Evolutionary conservation across 345 rosid genomes (phyloP).

Genomic region (Salix purpurea): DNA sequence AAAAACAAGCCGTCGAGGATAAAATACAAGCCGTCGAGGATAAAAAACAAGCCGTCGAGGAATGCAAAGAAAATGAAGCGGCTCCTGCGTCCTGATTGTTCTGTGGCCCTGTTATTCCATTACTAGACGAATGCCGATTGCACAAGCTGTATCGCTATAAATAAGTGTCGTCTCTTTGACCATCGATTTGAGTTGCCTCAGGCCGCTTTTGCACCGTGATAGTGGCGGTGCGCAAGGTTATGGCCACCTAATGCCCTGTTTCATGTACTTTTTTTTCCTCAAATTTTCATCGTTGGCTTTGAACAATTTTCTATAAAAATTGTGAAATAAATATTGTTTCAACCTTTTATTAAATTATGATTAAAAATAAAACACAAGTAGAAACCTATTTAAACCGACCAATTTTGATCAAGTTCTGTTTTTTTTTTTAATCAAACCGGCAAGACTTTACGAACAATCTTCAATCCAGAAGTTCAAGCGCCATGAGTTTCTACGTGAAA

Average conservation of each 20-base stretch:
- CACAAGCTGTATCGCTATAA: background rate
- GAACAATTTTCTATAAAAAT: no score
- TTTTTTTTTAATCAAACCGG: no score
- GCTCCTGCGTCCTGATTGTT: background rate
- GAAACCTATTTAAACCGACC: no score
- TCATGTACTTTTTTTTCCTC: background rate
- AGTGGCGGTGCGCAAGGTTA: background rate
- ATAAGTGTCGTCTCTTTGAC: background rate
- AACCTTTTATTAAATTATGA: no score
- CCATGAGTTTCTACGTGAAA: no score
- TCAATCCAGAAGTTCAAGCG: no score
- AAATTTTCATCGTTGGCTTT: background rate
- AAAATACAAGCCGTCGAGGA: no score
- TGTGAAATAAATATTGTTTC: no score
- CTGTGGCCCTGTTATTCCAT: background rate
- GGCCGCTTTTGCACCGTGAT: background rate
- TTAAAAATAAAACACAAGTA: no score
- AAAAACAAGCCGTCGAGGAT: background rate
- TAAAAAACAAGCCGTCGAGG: background rate
- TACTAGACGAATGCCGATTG: background rate
- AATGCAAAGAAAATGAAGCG: background rate
- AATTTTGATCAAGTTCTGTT: no score
- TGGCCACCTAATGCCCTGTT: background rate
- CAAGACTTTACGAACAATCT: no score
- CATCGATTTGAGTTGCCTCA: background rate